These are phyloP conservation scores for Tolypocladium guangdongense DNA, from an alignment of 2,329 filamentous ascomycete species.

Conservation along the genomic window DNA sequence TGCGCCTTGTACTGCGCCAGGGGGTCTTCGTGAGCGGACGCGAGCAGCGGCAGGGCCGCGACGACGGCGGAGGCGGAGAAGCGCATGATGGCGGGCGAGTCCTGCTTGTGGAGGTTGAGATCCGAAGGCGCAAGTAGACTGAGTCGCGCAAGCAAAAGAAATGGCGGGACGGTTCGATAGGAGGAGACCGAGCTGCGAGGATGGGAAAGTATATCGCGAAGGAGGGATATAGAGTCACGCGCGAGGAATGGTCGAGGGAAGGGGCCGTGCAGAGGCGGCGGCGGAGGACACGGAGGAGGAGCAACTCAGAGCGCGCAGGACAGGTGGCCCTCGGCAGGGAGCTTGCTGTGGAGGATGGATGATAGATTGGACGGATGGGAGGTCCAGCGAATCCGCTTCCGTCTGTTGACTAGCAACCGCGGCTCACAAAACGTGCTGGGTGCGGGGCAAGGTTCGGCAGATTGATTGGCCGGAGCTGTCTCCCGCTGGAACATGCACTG, in stretches of 20 bases:
- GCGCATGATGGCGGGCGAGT: constrained; percentile 37
- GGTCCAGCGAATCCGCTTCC: not conserved
- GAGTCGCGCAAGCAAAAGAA: no score
- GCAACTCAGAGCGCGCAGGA: not conserved
- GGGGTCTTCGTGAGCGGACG: constrained; percentile 38
- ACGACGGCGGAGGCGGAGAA: constrained; percentile 40
- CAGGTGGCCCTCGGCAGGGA: not conserved
- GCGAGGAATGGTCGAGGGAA: not conserved
- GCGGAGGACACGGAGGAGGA: not conserved
- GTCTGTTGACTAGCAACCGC: not conserved
- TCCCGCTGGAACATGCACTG: not conserved
- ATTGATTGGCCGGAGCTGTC: no score
- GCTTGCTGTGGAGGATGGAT: not conserved
- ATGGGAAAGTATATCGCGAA: not conserved
- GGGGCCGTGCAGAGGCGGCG: not conserved
- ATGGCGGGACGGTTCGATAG: not conserved
- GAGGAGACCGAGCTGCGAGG: not conserved
- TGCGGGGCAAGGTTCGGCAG: no score
- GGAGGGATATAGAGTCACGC: not conserved
- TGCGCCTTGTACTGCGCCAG: constrained; percentile 50
- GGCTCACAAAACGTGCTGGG: no score
- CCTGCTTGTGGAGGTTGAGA: not conserved
- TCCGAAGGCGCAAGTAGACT: no score
- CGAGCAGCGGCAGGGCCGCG: constrained; percentile 45
- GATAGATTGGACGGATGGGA: not conserved